Evolutionary conservation across 1,284 basidiomycete genomes (phyloP), one percentile per base, ranked within the genome.

Genomic region (Stereum hirsutum): DNA sequence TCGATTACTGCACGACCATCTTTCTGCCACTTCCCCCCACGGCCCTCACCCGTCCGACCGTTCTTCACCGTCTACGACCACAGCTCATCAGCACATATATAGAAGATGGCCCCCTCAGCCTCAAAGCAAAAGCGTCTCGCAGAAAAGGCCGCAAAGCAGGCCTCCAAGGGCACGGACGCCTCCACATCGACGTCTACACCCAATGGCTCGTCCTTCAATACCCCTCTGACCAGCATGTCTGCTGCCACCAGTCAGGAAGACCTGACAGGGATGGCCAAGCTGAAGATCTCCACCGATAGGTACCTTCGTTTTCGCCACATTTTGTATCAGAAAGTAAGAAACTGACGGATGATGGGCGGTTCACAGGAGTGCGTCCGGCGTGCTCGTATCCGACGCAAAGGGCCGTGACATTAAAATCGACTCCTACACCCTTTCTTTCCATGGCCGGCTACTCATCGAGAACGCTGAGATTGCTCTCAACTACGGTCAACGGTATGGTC

Each of bases 371-470:
- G 88, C 89, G 2, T 74, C 85, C 33, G 95, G 96, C 57, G 94
- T 97, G 17, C 74, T 99, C 32, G 84, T 89, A 39, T 97, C 92
- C 37, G 96, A 99, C 69, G 64, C 74, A 45, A 93, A 97, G 66
- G 78, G 82, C 45, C 84, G 95, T 50, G 95, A 99, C 70, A 87
- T 99, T 74, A 97, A 98, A 71, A 95, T 99, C 55, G 92, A 97
- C 61, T 78, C 84, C 41, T 99, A 84, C 65, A 96, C 93, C 4
- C 79, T 99, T 44, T 97, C 93, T 3, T 99, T 98, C 80, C 95
- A 99, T 60, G 95, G 95, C 30, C 81, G 95, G 46, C 71, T 98
- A 21, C 76, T 98, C 53, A 84, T 98, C 56, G 94, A 98, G 64
- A 81, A 79, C 51, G 93, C 91, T 42, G 74, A 76, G 61, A 69